Evolutionary conservation across 805 yeast genomes (phyloP).

Genomic region (Ogataea methanolica): DNA sequence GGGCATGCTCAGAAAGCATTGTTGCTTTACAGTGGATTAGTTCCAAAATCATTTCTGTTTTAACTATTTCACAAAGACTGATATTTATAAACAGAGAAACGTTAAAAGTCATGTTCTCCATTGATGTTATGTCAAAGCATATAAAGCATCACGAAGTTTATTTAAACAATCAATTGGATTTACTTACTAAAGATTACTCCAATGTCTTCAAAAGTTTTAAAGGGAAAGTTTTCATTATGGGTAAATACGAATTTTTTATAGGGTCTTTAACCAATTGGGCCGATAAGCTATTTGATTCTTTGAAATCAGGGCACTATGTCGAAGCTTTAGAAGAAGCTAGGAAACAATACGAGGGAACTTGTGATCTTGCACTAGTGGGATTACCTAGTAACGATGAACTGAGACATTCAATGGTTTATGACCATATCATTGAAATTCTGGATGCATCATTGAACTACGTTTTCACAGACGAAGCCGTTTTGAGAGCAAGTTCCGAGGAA

Average conservation of each 20-base stretch:
- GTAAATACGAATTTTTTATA: slow-evolving; percentile 46
- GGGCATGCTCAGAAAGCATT: slow-evolving; percentile 44
- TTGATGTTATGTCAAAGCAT: slow-evolving; percentile 38
- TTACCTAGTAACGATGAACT: slow-evolving; percentile 43
- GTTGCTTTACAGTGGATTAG: slow-evolving; percentile 56
- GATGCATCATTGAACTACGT: slow-evolving; percentile 45
- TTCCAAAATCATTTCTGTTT: slow-evolving; percentile 32
- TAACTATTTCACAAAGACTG: slow-evolving; percentile 44
- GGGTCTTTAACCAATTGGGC: slow-evolving; percentile 71
- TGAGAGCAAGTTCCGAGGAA: slow-evolving; percentile 1
- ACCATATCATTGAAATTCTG: slow-evolving; percentile 54
- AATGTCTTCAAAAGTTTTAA: slow-evolving; percentile 36
- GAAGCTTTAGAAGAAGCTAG: slow-evolving; percentile 55
- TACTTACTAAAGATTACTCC: slow-evolving; percentile 14
- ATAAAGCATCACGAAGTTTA: slow-evolving; percentile 19
- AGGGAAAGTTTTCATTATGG: slow-evolving; percentile 48
- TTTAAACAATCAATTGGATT: slow-evolving; percentile 8
- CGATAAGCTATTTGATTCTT: slow-evolving; percentile 46
- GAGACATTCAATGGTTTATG: slow-evolving; percentile 46
- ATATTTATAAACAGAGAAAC: slow-evolving; percentile 37
- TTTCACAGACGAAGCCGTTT: slow-evolving; percentile 24
- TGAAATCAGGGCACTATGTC: slow-evolving; percentile 45
- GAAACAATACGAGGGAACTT: slow-evolving; percentile 46
- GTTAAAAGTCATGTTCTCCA: slow-evolving; percentile 31
- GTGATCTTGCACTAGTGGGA: slow-evolving; percentile 47